Evolutionary conservation across 257 asterid genomes (phyloP), one percentile per base, ranked within the genome.

Genomic region (Solanum commersonii): DNA sequence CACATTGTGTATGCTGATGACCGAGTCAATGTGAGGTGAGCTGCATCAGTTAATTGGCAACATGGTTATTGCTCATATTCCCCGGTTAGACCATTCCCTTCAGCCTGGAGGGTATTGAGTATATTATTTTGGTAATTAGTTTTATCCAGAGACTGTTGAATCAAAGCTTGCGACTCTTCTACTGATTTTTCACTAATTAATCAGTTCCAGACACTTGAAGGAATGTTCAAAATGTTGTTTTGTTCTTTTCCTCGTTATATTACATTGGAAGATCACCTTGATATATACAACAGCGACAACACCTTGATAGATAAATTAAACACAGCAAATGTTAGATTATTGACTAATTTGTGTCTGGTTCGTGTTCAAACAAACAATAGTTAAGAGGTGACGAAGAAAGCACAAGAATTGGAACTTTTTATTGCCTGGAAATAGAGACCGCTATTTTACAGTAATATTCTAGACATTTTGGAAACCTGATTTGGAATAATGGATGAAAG

Each of bases 1-100:
- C 25, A 94, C 97, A 1, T 90, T 91, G 90, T 96, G 95, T 91
- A 86, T 95, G 71, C 81, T 87, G 86, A 85, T 93, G 88, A 91
- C 89, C 0, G 88, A 91, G 89, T 88, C 92, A 74, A 94, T 91
- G 92, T 59, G 86, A 23, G 92, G 87, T 88, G 97, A 95, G 92
- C 93, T 96, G 91, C 91, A 2, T 31, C 33, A 2, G 33, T 31
- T 31, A 31, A 3, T 31, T 31, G 2, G 33, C 33, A 31, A 31
- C 34, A 86, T 85, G 90, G 92, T 89, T 76, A 88, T 93, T 91
- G 87, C 83, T 90, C 93, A 72, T 93, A 89, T 90, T 72, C 3
- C 65, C 67, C 3, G 8, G 65, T 15, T 79, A 79, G 15, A 95
- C 97, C 1, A 79, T 15, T 9, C 16, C 65, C n/a, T 25, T 25